A percentile compares a stretch with the other conserved stretches of the same genome.
Evolutionary conservation across 805 yeast genomes (phyloP).

Genomic region (Priceomyces haplophilus): DNA sequence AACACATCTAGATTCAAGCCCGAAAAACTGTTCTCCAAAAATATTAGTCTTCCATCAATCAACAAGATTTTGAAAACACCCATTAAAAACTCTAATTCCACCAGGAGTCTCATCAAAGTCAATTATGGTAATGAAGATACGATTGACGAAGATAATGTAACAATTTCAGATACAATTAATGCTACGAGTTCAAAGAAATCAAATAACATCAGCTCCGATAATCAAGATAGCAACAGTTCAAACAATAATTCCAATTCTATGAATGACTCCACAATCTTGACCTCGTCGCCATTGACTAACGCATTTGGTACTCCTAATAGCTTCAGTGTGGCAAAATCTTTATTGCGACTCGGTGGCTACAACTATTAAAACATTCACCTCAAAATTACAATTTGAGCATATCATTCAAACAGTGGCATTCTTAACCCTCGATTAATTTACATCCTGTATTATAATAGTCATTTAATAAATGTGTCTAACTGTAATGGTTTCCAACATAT

Average conservation of each 20-base stretch:
- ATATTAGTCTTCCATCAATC: conserved; percentile 34
- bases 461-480: neutral
- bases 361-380: conserved; percentile 3
- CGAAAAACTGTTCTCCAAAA: conserved; percentile 2
- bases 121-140: conserved; percentile 20
- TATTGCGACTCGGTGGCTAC: conserved; percentile 38
- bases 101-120: conserved; percentile 17
- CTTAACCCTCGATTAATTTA: neutral
- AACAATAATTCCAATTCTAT: conserved; percentile 1
- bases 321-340: conserved; percentile 44
- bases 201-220: conserved; percentile 1
- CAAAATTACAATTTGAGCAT: neutral
- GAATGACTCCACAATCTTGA: conserved; percentile 18
- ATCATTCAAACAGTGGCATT: conserved; percentile 1
- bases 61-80: conserved; percentile 45
- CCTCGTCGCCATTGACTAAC: conserved; percentile 33
- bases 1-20: conserved; percentile 4
- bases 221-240: conserved; percentile 8
- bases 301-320: conserved; percentile 45
- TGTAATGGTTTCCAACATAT: neutral
- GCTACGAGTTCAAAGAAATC: conserved; percentile 6
- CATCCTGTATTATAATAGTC: neutral
- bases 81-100: conserved; percentile 30
- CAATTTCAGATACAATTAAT: conserved; percentile 7
- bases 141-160: conserved; percentile 15